phyloP scores from a whole-genome alignment of 1,284 basidiomycete species.

The Ceratobasidium sp. region DNA sequence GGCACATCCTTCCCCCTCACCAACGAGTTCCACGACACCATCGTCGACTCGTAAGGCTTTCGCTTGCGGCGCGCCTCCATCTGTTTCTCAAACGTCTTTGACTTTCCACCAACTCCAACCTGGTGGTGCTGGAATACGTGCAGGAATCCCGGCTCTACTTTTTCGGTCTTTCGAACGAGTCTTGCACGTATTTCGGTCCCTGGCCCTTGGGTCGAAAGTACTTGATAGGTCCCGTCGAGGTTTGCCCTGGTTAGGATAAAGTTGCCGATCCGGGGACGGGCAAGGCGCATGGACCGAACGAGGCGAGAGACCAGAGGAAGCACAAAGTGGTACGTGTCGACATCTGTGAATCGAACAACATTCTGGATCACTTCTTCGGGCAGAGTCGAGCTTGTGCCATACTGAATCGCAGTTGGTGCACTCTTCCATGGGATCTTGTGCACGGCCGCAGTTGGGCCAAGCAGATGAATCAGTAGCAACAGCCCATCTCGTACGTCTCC shows the following conservation, averaged over 20 bases:
- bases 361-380: slow-evolving; percentile 6
- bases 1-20: not conserved
- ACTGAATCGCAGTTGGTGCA: not conserved
- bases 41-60: not conserved
- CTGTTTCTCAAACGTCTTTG: not conserved
- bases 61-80: not conserved
- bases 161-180: not conserved
- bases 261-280: slow-evolving; percentile 16
- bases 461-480: slow-evolving; percentile 2
- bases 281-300: slow-evolving; percentile 4
- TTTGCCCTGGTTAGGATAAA: not conserved
- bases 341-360: not conserved
- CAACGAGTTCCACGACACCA: not conserved
- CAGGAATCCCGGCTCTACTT: not conserved
- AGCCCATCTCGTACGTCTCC: slow-evolving; percentile 4
- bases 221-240: not conserved
- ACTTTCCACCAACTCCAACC: not conserved
- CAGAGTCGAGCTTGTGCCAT: not conserved
- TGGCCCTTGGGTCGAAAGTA: not conserved
- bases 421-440: not conserved
- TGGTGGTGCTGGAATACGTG: not conserved
- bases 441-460: not conserved
- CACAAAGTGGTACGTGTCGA: not conserved
- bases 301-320: slow-evolving; percentile 3
- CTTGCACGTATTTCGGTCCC: not conserved